Base-by-base conservation (phyloP, 352 stramenopile species). In the Pythium aristosporum region DNA sequence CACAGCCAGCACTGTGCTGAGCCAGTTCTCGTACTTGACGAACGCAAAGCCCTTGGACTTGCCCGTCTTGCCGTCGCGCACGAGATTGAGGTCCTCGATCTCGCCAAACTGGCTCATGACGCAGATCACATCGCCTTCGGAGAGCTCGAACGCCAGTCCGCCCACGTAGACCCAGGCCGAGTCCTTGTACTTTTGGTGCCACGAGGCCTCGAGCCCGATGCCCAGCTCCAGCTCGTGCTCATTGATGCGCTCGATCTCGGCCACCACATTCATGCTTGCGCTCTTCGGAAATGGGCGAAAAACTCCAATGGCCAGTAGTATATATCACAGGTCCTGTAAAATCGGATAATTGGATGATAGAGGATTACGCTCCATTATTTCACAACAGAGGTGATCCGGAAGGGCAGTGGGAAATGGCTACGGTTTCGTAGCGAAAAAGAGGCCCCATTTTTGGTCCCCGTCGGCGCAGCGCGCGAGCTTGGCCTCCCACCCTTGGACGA, bases 111-210 rank as follows among this genome's bases (percentile, higher is more conserved):
- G 82, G 68, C 82, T 92, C 63, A 96, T 57, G 5, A 98, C 88
- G 68, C 91, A 98, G 18, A 99, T 69, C 55, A 99, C 86, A 74
- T 99, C 96, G 58, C 96, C 96, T 71, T 99, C 97, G 11, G 91
- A 97, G 36, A 99, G 80, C 68, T 97, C 79, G 50, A 93, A 89
- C 2, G 90, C 74, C 18, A 99, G 72, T 41, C 97, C 96, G 23
- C 97, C 97, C 1, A 97, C 77, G 68, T 97, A 99, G 15, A 99
- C 79, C 97, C 97, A 99, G n/a, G 97, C 93, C 11, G 91, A 98
- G 23, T 97, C 80, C 48, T 84, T 78, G 82, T 98, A 94, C 68
- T 91, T 92, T 32, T 90, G 77, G 70, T 94, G 82, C 82, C 85
- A 94, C 12, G 85, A 94, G 13, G 54, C 85, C 28, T 81, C 82